Conservation (phyloP, 2,329 filamentous ascomycete genomes). For the Talaromyces sp. region DNA sequence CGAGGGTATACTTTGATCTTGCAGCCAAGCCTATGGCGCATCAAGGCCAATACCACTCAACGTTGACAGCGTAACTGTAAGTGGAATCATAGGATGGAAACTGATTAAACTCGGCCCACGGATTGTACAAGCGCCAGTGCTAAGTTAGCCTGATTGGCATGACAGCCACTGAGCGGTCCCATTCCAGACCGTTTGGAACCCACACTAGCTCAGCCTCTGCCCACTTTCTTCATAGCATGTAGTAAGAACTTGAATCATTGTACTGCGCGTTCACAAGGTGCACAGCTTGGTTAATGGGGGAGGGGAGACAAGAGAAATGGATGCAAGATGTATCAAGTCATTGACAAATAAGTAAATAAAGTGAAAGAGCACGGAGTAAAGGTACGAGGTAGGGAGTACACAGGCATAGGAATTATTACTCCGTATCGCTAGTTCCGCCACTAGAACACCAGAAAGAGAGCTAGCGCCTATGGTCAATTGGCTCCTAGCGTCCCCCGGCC, state of each 20-base stretch:
- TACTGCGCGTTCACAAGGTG: neutral
- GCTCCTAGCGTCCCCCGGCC: neutral
- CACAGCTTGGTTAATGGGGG: neutral
- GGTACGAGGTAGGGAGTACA: neutral
- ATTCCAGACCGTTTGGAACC: constrained; percentile 5
- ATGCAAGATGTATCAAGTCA: neutral
- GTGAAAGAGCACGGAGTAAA: neutral
- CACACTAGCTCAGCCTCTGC: constrained; percentile 11
- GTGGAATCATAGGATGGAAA: neutral
- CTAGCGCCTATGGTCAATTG: neutral
- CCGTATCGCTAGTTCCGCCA: neutral
- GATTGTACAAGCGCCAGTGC: constrained; percentile 5
- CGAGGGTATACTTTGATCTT: neutral
- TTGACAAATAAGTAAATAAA: neutral
- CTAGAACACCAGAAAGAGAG: neutral
- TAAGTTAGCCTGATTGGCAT: neutral
- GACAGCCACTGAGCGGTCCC: constrained; percentile 3
- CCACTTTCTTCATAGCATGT: neutral
- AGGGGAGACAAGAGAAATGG: neutral
- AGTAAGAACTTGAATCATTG: neutral
- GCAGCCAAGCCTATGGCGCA: neutral
- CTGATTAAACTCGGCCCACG: constrained; percentile 2
- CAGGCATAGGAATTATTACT: neutral
- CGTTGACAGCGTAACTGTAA: neutral
- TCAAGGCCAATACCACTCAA: too few relatives aligned